phyloP scores from a whole-genome alignment of 2,329 filamentous ascomycete genomes.

The Diplodia scrobiculata region DNA sequence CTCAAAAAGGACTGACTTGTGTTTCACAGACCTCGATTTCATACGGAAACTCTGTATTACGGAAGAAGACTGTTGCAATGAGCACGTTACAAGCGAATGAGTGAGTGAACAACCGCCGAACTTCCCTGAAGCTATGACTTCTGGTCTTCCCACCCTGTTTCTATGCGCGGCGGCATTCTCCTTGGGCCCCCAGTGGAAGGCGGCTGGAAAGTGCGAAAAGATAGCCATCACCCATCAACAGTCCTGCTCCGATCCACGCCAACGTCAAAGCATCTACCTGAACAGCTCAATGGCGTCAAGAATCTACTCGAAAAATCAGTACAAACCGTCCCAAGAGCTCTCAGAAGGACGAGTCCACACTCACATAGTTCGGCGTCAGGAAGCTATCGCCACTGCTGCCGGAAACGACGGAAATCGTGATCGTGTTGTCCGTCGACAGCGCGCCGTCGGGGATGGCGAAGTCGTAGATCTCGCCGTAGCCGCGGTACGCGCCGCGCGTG shows the following conservation, averaged over 20 bases:
- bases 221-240: not conserved
- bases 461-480: conserved; percentile 65
- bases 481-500: conserved; percentile 66
- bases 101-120: too few relatives aligned
- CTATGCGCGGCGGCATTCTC: not conserved
- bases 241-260: not conserved
- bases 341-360: conserved; percentile 25
- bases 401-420: conserved; percentile 61
- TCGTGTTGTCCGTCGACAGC: conserved; percentile 63
- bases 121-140: too few relatives aligned
- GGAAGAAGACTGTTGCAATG: too few relatives aligned
- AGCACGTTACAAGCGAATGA: too few relatives aligned
- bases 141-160: not conserved
- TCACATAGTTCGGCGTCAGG: conserved; percentile 59
- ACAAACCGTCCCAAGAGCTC: too few relatives aligned
- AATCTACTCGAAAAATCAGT: conserved; percentile 26
- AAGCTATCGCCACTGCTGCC: conserved; percentile 60
- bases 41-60: too few relatives aligned
- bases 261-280: not conserved
- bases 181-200: not conserved
- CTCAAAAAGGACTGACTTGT: too few relatives aligned
- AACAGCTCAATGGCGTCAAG: conserved; percentile 32
- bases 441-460: conserved; percentile 62
- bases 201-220: too few relatives aligned
- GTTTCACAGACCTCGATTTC: too few relatives aligned